phyloP scores from a whole-genome alignment of 208 protist genomes.

The Trypanosoma brucei region DNA sequence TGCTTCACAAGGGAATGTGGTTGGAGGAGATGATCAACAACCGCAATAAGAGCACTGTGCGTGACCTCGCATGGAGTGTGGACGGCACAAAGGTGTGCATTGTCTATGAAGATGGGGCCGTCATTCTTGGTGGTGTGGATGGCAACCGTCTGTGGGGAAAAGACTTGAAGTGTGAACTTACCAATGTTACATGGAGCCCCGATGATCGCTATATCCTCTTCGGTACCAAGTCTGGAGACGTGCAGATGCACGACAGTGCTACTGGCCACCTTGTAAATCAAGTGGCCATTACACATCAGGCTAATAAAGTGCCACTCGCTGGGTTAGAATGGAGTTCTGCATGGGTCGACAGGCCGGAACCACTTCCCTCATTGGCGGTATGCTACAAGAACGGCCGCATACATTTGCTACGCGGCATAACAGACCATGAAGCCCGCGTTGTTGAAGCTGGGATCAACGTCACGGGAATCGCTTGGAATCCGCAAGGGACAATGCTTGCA shows the following conservation, averaged over 20 bases:
- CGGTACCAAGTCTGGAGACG: constrained; percentile 80
- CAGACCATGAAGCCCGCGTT: constrained; percentile 83
- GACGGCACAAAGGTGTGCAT: constrained; percentile 96
- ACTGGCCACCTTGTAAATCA: constrained; percentile 75
- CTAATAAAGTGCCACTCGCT: constrained; percentile 33
- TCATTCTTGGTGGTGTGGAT: constrained; percentile 96
- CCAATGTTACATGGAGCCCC: constrained; percentile 92
- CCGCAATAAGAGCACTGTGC: constrained; percentile 91
- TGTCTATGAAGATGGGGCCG: constrained; percentile 94
- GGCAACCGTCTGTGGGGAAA: constrained; percentile 95
- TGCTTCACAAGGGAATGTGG: constrained; percentile 95
- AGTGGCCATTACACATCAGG: constrained; percentile 54
- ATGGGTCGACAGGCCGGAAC: constrained; percentile 75
- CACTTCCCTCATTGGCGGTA: constrained; percentile 81
- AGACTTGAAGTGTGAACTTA: constrained; percentile 84
- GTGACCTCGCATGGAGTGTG: constrained; percentile 91
- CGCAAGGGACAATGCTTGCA: constrained; percentile 90
- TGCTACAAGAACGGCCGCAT: constrained; percentile 86
- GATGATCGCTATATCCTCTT: constrained; percentile 92
- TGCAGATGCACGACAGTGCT: constrained; percentile 86
- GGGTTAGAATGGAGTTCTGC: constrained; percentile 85
- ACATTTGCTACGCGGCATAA: constrained; percentile 91
- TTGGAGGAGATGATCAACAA: constrained; percentile 99
- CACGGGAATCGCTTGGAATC: constrained; percentile 88
- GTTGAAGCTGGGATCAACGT: constrained; percentile 87